A percentile compares a stretch with the other conserved stretches of the same genome.
These are phyloP conservation scores for Ceratocystis destructans DNA, from an alignment of 2,329 filamentous ascomycete genomes.

Conservation along the genomic window DNA sequence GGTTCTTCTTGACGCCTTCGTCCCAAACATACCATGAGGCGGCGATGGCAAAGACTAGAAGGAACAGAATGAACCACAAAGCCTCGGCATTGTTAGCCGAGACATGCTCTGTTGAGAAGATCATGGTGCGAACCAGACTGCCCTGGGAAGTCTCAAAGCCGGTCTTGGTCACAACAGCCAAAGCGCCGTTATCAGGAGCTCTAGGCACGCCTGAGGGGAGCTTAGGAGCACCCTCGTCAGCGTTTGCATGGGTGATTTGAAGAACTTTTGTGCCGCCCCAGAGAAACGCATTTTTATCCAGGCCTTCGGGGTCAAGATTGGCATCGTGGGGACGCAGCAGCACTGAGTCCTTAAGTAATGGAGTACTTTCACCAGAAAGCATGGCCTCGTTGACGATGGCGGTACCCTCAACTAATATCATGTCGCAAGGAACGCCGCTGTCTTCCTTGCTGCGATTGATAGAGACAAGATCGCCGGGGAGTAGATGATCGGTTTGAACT, in stretches of 20 bases:
- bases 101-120: slow-evolving; percentile 95
- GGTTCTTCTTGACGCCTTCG: slow-evolving; percentile 84
- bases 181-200: slow-evolving; percentile 85
- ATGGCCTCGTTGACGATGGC: slow-evolving; percentile 99
- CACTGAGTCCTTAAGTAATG: slow-evolving; percentile 88
- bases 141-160: slow-evolving; percentile 98
- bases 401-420: slow-evolving; percentile 85
- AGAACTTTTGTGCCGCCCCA: slow-evolving; percentile 97
- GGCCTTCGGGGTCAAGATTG: slow-evolving; percentile 66
- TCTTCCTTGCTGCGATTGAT: slow-evolving; percentile 93
- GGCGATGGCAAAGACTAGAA: slow-evolving; percentile 88
- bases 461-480: slow-evolving; percentile 87
- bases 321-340: slow-evolving; percentile 77
- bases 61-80: slow-evolving; percentile 92
- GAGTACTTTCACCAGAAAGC: slow-evolving; percentile 96
- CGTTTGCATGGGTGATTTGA: slow-evolving; percentile 78
- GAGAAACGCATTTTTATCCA: slow-evolving; percentile 94
- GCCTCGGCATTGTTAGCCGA: slow-evolving; percentile 98
- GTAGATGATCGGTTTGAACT: slow-evolving; percentile 75
- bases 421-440: slow-evolving; percentile 90
- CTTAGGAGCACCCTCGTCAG: slow-evolving; percentile 58
- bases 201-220: slow-evolving; percentile 61
- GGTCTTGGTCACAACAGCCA: slow-evolving; percentile 91
- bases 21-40: slow-evolving; percentile 99
- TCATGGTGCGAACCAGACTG: slow-evolving; percentile 96